Conservation (phyloP, 106 monocot species). For the Narthecium ossifragum region DNA sequence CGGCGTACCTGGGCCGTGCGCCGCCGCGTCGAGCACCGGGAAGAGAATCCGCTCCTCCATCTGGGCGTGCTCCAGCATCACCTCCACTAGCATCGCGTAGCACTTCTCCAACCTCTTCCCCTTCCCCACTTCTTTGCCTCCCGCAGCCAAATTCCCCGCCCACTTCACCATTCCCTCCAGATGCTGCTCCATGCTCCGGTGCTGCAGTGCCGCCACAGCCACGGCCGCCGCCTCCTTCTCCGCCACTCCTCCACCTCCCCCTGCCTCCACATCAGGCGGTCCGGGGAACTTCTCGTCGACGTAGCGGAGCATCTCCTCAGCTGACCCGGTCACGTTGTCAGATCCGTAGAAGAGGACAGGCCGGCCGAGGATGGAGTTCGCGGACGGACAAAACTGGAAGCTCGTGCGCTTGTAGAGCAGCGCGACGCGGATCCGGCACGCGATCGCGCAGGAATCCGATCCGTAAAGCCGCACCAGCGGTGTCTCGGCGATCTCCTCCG, state of each 20-base stretch:
- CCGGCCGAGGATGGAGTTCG: constrained; percentile 12
- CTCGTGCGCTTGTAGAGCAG: constrained; percentile 42
- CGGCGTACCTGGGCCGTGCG: constrained; percentile 35
- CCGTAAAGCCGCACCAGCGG: constrained; percentile 30
- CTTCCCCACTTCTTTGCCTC: constrained; percentile 9
- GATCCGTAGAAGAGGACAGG: constrained; percentile 33
- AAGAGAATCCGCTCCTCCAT: constrained; percentile 90
- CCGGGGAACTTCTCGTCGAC: constrained; percentile 40
- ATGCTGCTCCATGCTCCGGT: constrained; percentile 66
- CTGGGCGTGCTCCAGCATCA: constrained; percentile 92
- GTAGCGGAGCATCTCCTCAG: constrained; percentile 36
- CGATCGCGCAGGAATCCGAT: constrained; percentile 24
- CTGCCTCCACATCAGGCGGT: constrained; percentile 11
- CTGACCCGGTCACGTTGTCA: constrained; percentile 24
- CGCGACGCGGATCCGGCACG: constrained; percentile 29
- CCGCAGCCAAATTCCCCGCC: constrained; percentile 27
- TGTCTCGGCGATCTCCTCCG: neutral
- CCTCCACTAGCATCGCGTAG: constrained; percentile 56
- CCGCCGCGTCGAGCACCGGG: constrained; percentile 40
- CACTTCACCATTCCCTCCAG: constrained; percentile 48
- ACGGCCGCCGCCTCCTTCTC: constrained; percentile 15
- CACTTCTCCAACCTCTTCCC: constrained; percentile 34
- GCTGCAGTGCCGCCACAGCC: constrained; percentile 44
- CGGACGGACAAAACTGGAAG: constrained; percentile 28
- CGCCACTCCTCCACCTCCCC: neutral